A percentile compares a stretch with the other conserved stretches of the same genome.
Evolutionary conservation across 805 yeast species (phyloP).

Genomic region (Ogataea ganodermae): DNA sequence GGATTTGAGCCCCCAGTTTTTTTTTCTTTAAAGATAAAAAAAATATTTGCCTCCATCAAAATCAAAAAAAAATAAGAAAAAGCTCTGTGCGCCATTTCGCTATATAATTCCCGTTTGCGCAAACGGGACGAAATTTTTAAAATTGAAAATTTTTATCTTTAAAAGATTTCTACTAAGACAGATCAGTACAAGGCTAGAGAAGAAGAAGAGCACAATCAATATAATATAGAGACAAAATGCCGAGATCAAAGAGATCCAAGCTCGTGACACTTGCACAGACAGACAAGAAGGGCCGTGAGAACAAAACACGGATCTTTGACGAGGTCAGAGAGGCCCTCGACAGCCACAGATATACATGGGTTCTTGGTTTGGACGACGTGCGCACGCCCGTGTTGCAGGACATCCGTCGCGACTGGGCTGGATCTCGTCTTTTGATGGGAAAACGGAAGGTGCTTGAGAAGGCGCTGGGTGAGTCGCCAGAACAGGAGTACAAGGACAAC

Average conservation of each 20-base stretch:
- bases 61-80: not conserved
- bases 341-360: constrained; percentile 76
- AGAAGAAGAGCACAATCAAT: not conserved
- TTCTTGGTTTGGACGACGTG: constrained; percentile 83
- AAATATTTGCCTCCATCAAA: constrained; percentile 6
- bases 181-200: not conserved
- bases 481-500: constrained; percentile 88
- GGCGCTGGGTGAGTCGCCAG: constrained; percentile 85
- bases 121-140: constrained; percentile 16
- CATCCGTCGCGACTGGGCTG: constrained; percentile 89
- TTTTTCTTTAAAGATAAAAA: not conserved
- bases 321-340: constrained; percentile 85
- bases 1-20: not conserved
- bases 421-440: constrained; percentile 86
- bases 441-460: constrained; percentile 91
- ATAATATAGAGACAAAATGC: constrained; percentile 54
- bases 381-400: constrained; percentile 95
- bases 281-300: constrained; percentile 92
- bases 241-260: constrained; percentile 96
- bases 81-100: constrained; percentile 18
- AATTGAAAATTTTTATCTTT: constrained; percentile 5
- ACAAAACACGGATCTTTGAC: constrained; percentile 87
- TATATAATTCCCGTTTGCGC: constrained; percentile 17
- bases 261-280: constrained; percentile 94
- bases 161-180: constrained; percentile 5